phyloP scores from a whole-genome alignment of 1,284 basidiomycete genomes.

The Boletellus deceptivus region DNA sequence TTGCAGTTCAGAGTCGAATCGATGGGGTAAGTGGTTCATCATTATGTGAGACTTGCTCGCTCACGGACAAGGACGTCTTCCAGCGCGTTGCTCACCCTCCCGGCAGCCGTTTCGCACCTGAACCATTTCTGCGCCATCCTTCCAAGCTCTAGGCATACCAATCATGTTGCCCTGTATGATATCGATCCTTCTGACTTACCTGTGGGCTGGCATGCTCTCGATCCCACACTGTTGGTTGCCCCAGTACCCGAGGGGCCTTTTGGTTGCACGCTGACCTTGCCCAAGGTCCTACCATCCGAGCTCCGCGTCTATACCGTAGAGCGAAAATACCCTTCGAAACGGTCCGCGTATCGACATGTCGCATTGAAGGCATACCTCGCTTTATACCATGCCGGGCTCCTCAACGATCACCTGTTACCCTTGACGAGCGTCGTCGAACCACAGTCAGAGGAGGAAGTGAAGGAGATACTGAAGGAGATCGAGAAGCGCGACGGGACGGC shows the following conservation, averaged over 20 bases:
- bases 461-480: slow-evolving; percentile 57
- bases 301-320: slow-evolving; percentile 53
- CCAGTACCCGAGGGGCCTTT: slow-evolving; percentile 52
- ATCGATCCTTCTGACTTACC: slow-evolving; percentile 63
- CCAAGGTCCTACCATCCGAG: slow-evolving; percentile 50
- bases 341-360: slow-evolving; percentile 63
- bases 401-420: slow-evolving; percentile 75
- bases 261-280: slow-evolving; percentile 63
- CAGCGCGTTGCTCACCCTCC: slow-evolving; percentile 71
- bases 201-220: slow-evolving; percentile 59
- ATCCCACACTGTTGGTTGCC: slow-evolving; percentile 18
- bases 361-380: slow-evolving; percentile 68
- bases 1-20: slow-evolving; percentile 51
- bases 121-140: slow-evolving; percentile 74
- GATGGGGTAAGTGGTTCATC: slow-evolving; percentile 53
- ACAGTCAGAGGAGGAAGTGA: slow-evolving; percentile 62
- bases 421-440: slow-evolving; percentile 52
- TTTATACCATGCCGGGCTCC: slow-evolving; percentile 54
- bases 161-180: slow-evolving; percentile 59
- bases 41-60: not conserved
- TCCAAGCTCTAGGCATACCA: slow-evolving; percentile 52
- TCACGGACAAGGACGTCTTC: not conserved
- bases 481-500: slow-evolving; percentile 57
- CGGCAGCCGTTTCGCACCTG: slow-evolving; percentile 68
- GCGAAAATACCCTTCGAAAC: slow-evolving; percentile 49